Evolutionary conservation across 179 eudicot species (phyloP).

Genomic region (Drosera spatulata): DNA sequence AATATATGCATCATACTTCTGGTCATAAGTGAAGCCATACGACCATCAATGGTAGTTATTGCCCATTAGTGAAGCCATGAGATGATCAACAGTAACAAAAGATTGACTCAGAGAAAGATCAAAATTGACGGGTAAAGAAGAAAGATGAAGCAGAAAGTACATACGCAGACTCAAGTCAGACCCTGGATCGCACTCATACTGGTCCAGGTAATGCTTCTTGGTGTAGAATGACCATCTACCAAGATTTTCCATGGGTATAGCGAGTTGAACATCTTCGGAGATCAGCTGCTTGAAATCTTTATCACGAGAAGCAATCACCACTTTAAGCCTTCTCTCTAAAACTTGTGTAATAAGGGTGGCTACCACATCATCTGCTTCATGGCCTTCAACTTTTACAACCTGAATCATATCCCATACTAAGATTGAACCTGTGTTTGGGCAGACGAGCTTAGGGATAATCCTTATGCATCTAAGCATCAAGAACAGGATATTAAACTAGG

Average conservation of each 20-base stretch:
- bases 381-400: constrained; percentile 65
- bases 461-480: no score
- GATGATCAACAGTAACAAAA: not conserved
- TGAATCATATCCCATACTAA: constrained; percentile 17
- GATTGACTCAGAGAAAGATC: not conserved
- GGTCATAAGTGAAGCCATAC: not conserved
- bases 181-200: constrained; percentile 73
- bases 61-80: not conserved
- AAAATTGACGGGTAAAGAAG: constrained; percentile 2
- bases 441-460: no score
- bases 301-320: constrained; percentile 91
- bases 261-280: constrained; percentile 89
- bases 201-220: constrained; percentile 70
- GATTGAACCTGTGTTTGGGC: no score
- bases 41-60: not conserved
- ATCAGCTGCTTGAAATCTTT: constrained; percentile 97
- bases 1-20: constrained; percentile 5
- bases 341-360: constrained; percentile 75
- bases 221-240: constrained; percentile 94
- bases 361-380: constrained; percentile 94
- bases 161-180: constrained; percentile 85
- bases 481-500: no score
- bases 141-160: constrained; percentile 1
- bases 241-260: constrained; percentile 66
- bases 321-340: constrained; percentile 39